phyloP scores from a whole-genome alignment of 78 protist genomes.

The Dictyostelium discoideum region dicty_2.7 NC_007088.5:5894501-5895000 shows the following conservation, averaged over 20 bases:
- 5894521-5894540: neutral
- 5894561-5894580: neutral
- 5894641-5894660: constrained; percentile 30
- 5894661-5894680: constrained; percentile 51
- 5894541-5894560: neutral
- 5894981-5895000: constrained; percentile 18
- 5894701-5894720: constrained; percentile 42
- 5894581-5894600: neutral
- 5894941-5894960: constrained; percentile 1
- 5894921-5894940: constrained; percentile 57
- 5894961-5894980: constrained; percentile 12
- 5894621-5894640: constrained; percentile 23
- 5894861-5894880: constrained; percentile 68
- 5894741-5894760: constrained; percentile 22
- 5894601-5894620: neutral
- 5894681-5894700: constrained; percentile 72
- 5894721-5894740: constrained; percentile 70
- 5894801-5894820: constrained; percentile 72
- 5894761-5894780: constrained; percentile 47
- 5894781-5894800: constrained; percentile 78
- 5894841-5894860: constrained; percentile 26
- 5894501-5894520: too few relatives aligned
- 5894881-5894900: constrained; percentile 68
- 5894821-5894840: constrained; percentile 36
- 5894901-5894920: constrained; percentile 74